Conservation (phyloP, 148 eudicot genomes). For the Camellia granthamiana region DNA sequence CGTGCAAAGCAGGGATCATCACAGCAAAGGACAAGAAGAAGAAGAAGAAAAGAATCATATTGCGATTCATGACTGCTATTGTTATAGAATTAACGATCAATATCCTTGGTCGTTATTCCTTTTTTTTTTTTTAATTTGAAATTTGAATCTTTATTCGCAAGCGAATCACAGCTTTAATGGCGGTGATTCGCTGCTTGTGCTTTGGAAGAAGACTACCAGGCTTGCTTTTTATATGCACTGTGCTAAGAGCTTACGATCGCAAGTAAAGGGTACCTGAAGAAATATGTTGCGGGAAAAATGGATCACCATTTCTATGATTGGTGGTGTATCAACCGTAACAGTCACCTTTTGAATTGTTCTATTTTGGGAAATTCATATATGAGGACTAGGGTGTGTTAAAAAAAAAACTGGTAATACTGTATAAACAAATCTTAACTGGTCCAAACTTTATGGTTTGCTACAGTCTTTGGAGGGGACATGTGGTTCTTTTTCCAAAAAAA, state of each 20-base stretch:
- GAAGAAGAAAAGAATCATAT: constrained; percentile 9
- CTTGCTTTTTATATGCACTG: not conserved
- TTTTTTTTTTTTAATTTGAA: not conserved
- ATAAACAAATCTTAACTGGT: too few species aligned
- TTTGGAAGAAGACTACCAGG: not conserved
- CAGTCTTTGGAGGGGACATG: too few species aligned
- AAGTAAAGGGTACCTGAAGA: not conserved
- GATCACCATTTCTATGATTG: not conserved
- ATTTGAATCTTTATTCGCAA: not conserved
- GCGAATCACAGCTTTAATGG: constrained; percentile 3
- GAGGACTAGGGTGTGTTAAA: not conserved
- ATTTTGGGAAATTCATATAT: not conserved
- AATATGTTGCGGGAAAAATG: not conserved
- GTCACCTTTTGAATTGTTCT: not conserved
- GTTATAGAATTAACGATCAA: not conserved
- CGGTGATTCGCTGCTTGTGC: constrained; percentile 11
- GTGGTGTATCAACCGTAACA: not conserved
- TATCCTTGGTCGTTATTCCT: not conserved
- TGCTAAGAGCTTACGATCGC: not conserved
- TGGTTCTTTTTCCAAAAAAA: too few species aligned
- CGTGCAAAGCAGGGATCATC: constrained; percentile 14
- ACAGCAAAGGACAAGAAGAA: constrained; percentile 8
- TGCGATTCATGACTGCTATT: constrained; percentile 5
- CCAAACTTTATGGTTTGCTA: too few species aligned
- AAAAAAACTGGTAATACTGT: too few species aligned